Conservation (phyloP, 306 rosid species). For the Castanea crenata region DNA sequence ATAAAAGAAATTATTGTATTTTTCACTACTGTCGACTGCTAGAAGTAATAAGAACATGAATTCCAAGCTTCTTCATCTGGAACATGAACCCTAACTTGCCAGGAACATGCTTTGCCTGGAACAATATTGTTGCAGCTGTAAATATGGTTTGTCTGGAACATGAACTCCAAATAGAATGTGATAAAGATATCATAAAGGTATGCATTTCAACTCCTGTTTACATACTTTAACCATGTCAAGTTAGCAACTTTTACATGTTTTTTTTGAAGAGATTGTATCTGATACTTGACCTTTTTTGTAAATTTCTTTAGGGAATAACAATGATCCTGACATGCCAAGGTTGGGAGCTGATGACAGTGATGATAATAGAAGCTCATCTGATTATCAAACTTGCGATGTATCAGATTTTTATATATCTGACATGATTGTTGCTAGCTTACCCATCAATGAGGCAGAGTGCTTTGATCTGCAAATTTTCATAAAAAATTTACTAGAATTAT, state of each 20-base stretch:
- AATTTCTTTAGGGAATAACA: slow-evolving; percentile 39
- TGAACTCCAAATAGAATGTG: neutral
- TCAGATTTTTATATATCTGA: slow-evolving; percentile 92
- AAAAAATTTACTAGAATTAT: slow-evolving; percentile 78
- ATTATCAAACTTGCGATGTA: slow-evolving; percentile 65
- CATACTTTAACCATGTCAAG: neutral
- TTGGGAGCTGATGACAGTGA: slow-evolving; percentile 49
- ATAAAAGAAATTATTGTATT: no score
- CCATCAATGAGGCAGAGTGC: slow-evolving; percentile 63
- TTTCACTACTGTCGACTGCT: no score
- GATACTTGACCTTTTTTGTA: neutral
- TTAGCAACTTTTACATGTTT: neutral
- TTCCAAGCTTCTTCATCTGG: no score
- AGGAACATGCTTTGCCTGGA: neutral
- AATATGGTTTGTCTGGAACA: neutral
- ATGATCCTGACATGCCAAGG: slow-evolving; percentile 43
- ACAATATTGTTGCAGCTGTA: neutral
- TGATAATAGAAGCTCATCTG: slow-evolving; percentile 50
- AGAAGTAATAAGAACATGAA: no score
- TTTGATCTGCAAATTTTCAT: slow-evolving; percentile 86
- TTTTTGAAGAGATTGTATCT: slow-evolving; percentile 7
- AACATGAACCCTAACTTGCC: no score
- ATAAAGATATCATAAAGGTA: neutral
- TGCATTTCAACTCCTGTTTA: neutral
- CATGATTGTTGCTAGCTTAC: slow-evolving; percentile 83